These are phyloP conservation scores for Claviceps africana DNA, from an alignment of 2,329 filamentous ascomycete genomes.

Conservation along the genomic window DNA sequence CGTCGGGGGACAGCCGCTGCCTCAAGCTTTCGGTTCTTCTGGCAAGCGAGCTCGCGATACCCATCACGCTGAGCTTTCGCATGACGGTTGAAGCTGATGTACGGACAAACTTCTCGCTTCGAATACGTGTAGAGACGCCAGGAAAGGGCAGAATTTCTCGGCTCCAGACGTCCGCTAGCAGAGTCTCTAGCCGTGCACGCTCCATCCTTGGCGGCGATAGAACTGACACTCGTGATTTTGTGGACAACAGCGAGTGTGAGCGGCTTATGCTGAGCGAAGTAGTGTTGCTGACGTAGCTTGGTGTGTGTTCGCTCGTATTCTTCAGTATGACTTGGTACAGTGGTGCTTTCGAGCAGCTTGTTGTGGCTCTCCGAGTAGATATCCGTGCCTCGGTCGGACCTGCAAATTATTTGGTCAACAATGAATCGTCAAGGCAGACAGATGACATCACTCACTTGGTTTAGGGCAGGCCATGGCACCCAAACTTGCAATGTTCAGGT, in stretches of 20 bases:
- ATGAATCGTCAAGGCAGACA: not conserved
- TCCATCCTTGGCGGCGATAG: conserved; percentile 63
- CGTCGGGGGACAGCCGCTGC: conserved; percentile 9
- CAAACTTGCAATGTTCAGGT: conserved; percentile 57
- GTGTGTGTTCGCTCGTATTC: conserved; percentile 60
- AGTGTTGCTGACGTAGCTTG: conserved; percentile 28
- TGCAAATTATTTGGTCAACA: conserved; percentile 13
- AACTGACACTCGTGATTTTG: conserved; percentile 50
- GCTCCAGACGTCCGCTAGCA: conserved; percentile 72
- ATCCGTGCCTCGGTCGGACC: conserved; percentile 51
- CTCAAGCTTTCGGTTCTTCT: conserved; percentile 50
- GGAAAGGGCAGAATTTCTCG: conserved; percentile 68
- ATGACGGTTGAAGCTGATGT: conserved; percentile 77
- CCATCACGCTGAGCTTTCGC: conserved; percentile 72
- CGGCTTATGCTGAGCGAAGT: conserved; percentile 48
- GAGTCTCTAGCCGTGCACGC: conserved; percentile 59
- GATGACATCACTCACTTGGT: conserved; percentile 33
- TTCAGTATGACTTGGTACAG: conserved; percentile 71
- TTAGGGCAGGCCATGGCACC: conserved; percentile 65
- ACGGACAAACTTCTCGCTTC: conserved; percentile 58
- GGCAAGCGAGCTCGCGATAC: conserved; percentile 62
- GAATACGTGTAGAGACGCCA: conserved; percentile 54
- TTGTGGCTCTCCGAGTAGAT: conserved; percentile 67
- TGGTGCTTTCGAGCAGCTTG: conserved; percentile 53
- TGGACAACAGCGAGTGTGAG: conserved; percentile 66